Percentiles rank a stretch among this genome's conserved stretches.
Evolutionary conservation across 106 monocot species (phyloP).

Genomic region (Dioscorea dumetorum): DNA sequence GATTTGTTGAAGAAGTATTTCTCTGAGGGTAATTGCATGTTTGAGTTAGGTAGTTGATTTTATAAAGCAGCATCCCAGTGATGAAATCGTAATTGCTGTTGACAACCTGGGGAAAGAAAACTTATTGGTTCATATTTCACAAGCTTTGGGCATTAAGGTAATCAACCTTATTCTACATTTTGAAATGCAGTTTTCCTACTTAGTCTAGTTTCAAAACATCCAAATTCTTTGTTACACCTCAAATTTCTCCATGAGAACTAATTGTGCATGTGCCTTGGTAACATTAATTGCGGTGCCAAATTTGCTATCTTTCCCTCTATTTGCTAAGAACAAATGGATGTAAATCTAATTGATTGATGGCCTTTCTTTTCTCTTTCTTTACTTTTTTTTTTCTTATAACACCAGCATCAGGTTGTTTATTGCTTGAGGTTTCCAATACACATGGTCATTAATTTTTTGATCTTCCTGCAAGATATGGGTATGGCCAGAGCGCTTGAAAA

Average conservation of each 20-base stretch:
- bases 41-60: conserved; percentile 59
- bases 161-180: neutral
- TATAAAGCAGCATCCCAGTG: conserved; percentile 50
- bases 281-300: too few relatives aligned
- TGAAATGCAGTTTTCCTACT: neutral
- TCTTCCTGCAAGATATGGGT: conserved; percentile 58
- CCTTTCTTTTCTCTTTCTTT: neutral
- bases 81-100: conserved; percentile 74
- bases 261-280: too few relatives aligned
- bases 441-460: neutral
- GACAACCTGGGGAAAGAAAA: conserved; percentile 82
- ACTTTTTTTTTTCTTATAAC: neutral
- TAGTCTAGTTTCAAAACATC: neutral
- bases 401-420: neutral
- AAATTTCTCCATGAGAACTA: neutral
- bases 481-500: conserved; percentile 76
- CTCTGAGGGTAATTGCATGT: neutral
- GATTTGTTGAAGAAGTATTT: neutral
- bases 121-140: conserved; percentile 58
- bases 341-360: neutral
- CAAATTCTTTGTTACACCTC: neutral
- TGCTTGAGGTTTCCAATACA: neutral
- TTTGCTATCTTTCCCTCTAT: too few relatives aligned
- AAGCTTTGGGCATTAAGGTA: conserved; percentile 54
- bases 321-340: neutral